Percentiles rank a stretch among this genome's conserved stretches.
phyloP scores from a whole-genome alignment of 2,329 filamentous ascomycete species.

The Calonectria ilicicola region DNA sequence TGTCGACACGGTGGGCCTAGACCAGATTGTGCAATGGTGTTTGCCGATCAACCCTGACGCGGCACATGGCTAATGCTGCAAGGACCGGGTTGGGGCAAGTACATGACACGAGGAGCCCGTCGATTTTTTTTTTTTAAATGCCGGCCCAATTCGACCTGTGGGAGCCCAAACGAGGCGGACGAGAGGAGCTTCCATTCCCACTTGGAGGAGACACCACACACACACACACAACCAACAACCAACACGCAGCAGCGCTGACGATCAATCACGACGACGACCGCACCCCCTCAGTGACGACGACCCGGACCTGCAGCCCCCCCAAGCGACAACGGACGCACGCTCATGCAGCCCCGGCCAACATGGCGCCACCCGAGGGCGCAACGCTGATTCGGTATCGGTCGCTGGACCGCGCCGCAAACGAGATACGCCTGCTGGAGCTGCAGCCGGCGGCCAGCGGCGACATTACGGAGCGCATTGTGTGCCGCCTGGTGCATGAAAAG shows the following conservation, averaged over 20 bases:
- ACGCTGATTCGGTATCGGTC: conserved; percentile 37
- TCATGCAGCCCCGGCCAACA: conserved; percentile 23
- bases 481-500: conserved; percentile 35
- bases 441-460: conserved; percentile 34
- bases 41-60: conserved; percentile 8
- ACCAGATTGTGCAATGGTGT: conserved; percentile 3
- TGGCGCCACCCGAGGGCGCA: conserved; percentile 32
- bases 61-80: neutral
- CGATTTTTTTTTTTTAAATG: neutral
- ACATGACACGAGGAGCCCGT: neutral
- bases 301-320: neutral
- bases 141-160: neutral
- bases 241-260: neutral
- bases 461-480: conserved; percentile 33
- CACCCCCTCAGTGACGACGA: neutral
- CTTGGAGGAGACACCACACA: neutral
- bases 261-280: neutral
- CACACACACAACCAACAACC: neutral
- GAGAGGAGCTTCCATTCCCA: neutral
- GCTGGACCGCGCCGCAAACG: conserved; percentile 25
- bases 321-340: neutral
- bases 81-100: neutral
- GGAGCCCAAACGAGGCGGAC: neutral
- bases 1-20: neutral
- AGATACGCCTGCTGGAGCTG: conserved; percentile 37